Conservation (phyloP, 306 rosid species). For the Cyclanthera cordifolia region DNA sequence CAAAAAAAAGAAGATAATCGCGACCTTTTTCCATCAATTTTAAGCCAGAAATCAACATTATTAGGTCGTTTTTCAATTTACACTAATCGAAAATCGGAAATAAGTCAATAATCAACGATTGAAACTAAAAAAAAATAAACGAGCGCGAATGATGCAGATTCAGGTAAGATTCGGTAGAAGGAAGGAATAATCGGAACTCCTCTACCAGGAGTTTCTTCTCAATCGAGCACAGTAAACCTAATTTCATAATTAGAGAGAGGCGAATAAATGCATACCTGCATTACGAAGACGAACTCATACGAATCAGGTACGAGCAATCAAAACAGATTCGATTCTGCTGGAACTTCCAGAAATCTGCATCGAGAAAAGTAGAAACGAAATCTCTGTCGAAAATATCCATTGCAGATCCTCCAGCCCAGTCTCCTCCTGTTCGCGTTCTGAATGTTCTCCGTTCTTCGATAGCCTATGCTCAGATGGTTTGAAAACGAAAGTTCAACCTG, state of each 20-base stretch:
- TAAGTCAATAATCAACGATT: not conserved
- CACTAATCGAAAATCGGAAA: not conserved
- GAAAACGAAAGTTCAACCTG: not conserved
- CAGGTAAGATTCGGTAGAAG: not conserved
- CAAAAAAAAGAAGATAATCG: not conserved
- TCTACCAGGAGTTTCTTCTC: not conserved
- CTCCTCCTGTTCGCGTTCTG: too few relatives aligned
- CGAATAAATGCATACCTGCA: not conserved
- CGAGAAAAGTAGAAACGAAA: not conserved
- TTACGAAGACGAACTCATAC: not conserved
- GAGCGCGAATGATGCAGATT: not conserved
- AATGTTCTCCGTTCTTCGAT: not conserved
- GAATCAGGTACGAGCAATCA: not conserved
- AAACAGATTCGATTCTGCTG: not conserved
- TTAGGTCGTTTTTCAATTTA: too few relatives aligned
- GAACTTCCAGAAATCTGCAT: not conserved
- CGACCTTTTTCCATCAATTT: not conserved
- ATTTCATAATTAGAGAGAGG: not conserved
- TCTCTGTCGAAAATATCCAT: not conserved
- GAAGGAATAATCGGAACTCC: not conserved
- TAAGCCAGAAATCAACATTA: not conserved
- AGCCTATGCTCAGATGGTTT: not conserved
- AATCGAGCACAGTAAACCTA: not conserved
- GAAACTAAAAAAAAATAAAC: not conserved
- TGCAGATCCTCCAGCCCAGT: not conserved